These are phyloP conservation scores for Syncephalastrum monosporum DNA, from an alignment of 371 early-diverging fungal species.

Conservation along the genomic window DNA sequence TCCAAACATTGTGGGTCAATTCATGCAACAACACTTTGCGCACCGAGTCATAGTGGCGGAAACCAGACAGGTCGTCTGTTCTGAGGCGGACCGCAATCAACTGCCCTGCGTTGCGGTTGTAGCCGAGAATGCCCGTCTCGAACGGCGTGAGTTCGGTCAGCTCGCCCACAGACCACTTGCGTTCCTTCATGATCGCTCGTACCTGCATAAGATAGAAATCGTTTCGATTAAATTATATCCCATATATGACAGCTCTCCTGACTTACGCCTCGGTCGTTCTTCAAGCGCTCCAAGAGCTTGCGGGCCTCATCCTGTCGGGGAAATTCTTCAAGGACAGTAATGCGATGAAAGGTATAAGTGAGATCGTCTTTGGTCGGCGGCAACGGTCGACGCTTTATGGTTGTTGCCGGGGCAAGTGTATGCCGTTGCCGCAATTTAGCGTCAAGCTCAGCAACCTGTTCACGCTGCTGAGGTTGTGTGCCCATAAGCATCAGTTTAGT, in stretches of 20 bases:
- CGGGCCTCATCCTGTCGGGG: constrained; percentile 61
- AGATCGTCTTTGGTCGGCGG: constrained; percentile 13
- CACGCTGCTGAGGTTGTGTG: constrained; percentile 44
- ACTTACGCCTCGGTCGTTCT: constrained; percentile 65
- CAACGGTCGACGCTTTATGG: constrained; percentile 1
- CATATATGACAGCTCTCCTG: not conserved
- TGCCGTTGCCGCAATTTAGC: constrained; percentile 15
- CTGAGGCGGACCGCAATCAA: constrained; percentile 83
- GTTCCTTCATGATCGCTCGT: constrained; percentile 69
- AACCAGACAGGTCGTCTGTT: constrained; percentile 86
- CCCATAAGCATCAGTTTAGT: constrained; percentile 59
- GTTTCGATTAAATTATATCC: not conserved
- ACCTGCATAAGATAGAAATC: not conserved
- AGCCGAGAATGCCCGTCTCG: constrained; percentile 81
- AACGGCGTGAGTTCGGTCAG: constrained; percentile 82
- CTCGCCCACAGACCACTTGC: constrained; percentile 76
- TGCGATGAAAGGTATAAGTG: constrained; percentile 64
- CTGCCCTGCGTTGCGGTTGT: constrained; percentile 83
- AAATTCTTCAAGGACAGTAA: constrained; percentile 68
- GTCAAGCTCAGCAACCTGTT: constrained; percentile 40
- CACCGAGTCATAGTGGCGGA: constrained; percentile 74
- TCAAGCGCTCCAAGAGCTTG: constrained; percentile 63
- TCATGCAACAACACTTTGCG: constrained; percentile 86
- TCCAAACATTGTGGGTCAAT: constrained; percentile 84
- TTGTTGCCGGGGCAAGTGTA: not conserved